Evolutionary conservation across 208 protist species (phyloP), one percentile per base, ranked within the genome.

Genomic region (Entamoeba invadens): DNA sequence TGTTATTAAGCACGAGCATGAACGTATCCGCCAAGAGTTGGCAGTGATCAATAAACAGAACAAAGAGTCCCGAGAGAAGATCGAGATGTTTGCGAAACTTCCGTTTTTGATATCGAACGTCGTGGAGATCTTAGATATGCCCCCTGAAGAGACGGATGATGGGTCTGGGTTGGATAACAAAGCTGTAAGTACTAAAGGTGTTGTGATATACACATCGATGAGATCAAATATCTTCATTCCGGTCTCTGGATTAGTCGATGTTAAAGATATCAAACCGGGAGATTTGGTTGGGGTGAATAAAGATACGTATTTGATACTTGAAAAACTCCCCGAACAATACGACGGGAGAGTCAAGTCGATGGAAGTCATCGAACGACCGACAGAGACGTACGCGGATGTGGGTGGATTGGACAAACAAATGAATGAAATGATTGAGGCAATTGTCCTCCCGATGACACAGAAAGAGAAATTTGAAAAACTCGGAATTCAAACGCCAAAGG

Each of bases 221-320:
- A 96, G 98, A 87, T 98, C 99, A 44, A 99, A 98, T 46, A 98
- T 99, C 45, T 99, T 99, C 96, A 96, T 99, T 5, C 99, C 99
- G 8, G 97, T 99, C 18, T 97, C 99, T n/a, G 99, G 99, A n/a
- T 97, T 99, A 47, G 98, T 99, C 35, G 98, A 99, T 93, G 94
- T 98, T 5, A 96, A 97, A 12, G 97, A 97, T 95, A 96, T 99
- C 35, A 97, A 96, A 68, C 99, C 99, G 45, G 98, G 98, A 50
- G 99, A 99, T 95, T 96, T 99, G 25, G 98, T 99, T 18, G 99
- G 99, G 44, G 98, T 99, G 25, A 99, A 99, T 96, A 99, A 99
- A 95, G 99, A 99, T 96, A 99, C 98, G 57, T 99, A 99, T 95
- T 97, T 99, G 21, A 98, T 99, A 92, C 96, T 99, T 4, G 99